Evolutionary conservation across 768 basidiomycete genomes (phyloP).

Genomic region (Leccinellum luteum): DNA sequence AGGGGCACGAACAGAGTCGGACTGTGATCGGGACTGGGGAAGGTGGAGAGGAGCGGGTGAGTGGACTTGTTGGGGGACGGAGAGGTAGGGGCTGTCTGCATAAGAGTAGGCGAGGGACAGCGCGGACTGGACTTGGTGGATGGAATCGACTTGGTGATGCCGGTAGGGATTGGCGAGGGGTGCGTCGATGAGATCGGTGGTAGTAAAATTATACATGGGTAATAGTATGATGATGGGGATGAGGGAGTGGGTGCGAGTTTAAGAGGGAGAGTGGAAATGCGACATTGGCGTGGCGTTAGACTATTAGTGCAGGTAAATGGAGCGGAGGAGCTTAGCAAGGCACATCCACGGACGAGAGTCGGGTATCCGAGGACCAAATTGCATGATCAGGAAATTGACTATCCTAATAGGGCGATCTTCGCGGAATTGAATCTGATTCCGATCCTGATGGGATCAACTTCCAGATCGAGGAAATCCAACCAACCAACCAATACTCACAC

Average conservation of each 20-base stretch:
- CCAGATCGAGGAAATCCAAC: slow-evolving; percentile 8
- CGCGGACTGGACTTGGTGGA: background rate
- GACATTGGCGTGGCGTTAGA: slow-evolving; percentile 1
- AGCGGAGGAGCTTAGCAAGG: background rate
- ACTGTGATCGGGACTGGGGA: background rate
- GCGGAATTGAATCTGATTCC: slow-evolving; percentile 25
- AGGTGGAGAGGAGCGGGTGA: background rate
- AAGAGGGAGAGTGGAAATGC: background rate
- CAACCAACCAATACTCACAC: background rate
- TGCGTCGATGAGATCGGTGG: slow-evolving; percentile 13
- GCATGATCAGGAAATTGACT: background rate
- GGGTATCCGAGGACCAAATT: slow-evolving; percentile 24
- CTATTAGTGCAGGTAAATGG: background rate
- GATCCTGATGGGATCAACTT: slow-evolving; percentile 25
- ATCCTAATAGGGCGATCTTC: slow-evolving; percentile 8
- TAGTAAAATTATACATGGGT: slow-evolving; percentile 6
- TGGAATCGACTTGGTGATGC: background rate
- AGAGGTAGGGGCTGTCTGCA: slow-evolving; percentile 9
- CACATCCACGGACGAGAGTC: slow-evolving; percentile 3
- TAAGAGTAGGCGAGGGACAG: slow-evolving; percentile 16
- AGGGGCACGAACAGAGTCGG: slow-evolving; percentile 2
- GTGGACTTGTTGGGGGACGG: background rate
- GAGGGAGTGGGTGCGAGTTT: background rate
- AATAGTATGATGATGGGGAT: slow-evolving; percentile 1
- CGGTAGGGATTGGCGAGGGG: slow-evolving; percentile 1